Percentiles rank a stretch among this genome's conserved stretches.
phyloP scores from a whole-genome alignment of 2,329 filamentous ascomycete species.

The Stromatinia cepivora region DNA sequence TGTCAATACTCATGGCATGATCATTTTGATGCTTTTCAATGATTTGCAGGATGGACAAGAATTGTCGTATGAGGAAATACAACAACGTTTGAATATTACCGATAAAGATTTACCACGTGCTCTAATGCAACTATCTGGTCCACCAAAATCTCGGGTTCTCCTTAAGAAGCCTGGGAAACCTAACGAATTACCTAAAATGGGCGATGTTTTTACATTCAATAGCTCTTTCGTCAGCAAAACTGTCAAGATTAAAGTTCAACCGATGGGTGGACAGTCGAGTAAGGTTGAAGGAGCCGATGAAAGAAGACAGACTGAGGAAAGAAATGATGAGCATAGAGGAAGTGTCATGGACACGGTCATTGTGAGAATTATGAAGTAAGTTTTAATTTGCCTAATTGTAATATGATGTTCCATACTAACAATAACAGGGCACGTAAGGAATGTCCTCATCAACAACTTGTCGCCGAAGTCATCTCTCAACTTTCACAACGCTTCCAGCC shows the following conservation, averaged over 20 bases:
- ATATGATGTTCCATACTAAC: conserved; percentile 38
- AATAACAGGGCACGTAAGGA: conserved; percentile 69
- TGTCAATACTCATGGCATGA: conserved; percentile 89
- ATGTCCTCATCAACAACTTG: conserved; percentile 66
- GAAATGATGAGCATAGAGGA: conserved; percentile 69
- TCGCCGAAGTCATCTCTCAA: conserved; percentile 71
- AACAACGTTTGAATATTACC: conserved; percentile 78
- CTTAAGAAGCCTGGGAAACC: conserved; percentile 73
- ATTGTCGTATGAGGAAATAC: conserved; percentile 73
- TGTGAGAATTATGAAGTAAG: conserved; percentile 83
- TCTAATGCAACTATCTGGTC: conserved; percentile 77
- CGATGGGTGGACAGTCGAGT: conserved; percentile 72
- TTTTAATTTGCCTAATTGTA: background rate
- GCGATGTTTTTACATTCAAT: conserved; percentile 83
- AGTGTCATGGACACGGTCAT: conserved; percentile 75
- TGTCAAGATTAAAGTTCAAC: conserved; percentile 84
- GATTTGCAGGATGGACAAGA: conserved; percentile 57
- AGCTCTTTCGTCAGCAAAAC: conserved; percentile 77
- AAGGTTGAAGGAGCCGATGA: conserved; percentile 78
- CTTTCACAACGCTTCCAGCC: conserved; percentile 70
- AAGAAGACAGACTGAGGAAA: conserved; percentile 70
- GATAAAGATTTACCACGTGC: conserved; percentile 71
- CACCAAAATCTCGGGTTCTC: conserved; percentile 79
- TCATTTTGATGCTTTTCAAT: conserved; percentile 88
- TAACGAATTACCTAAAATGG: conserved; percentile 68